Base-by-base conservation (phyloP, 2,329 filamentous ascomycete species). In the Incumbomyces lentus region DNA sequence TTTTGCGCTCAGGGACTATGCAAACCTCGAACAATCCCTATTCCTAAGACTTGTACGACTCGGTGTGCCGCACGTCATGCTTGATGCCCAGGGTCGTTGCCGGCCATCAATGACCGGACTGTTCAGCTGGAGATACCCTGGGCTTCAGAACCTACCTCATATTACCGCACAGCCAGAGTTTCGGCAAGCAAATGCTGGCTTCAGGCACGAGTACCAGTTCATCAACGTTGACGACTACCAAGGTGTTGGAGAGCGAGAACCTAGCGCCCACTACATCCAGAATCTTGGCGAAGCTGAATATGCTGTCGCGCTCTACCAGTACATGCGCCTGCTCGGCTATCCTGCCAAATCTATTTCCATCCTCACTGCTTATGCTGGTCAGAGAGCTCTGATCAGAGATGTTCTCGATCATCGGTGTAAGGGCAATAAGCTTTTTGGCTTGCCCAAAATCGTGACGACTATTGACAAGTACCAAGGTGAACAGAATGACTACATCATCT, bases 391-490 rank as follows among this genome's bases (percentile, higher is more conserved):
- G 57, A 86, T 98, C 50, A 82, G 77, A 57, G 90, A 98, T 64
- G 87, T 98, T 2, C 68, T 98, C 43, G 71, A 69, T 12, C 86
- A 93, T 61, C 77, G 92, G 49, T 98, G 92, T 64, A 82, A 81
- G 32, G 83, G 78, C 57, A 93, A 88, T 58, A 70, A 81, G 2
- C 70, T 96, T 16, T 98, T 98, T 66, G 89, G 90, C 7, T 69
- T 95, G 64, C 92, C 92, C 14, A 84, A 82, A 64, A 82, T 84
- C 44, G 86, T 98, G 22, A 89, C 86, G 2, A 98, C 93, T 4
- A 90, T 98, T 52, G 92, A 98, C 69, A 95, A 95, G 64, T 98
- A 96, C 60, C 92, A 98, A 69, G 93, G 92, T 63, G 92, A 98
- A 71, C 92, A 98, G 67, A 98, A 98, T 66, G 92, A 98, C 61